A percentile compares a stretch with the other conserved stretches of the same genome.
These are phyloP conservation scores for Auricularia cornea DNA, from an alignment of 768 basidiomycete species.

Conservation along the genomic window DNA sequence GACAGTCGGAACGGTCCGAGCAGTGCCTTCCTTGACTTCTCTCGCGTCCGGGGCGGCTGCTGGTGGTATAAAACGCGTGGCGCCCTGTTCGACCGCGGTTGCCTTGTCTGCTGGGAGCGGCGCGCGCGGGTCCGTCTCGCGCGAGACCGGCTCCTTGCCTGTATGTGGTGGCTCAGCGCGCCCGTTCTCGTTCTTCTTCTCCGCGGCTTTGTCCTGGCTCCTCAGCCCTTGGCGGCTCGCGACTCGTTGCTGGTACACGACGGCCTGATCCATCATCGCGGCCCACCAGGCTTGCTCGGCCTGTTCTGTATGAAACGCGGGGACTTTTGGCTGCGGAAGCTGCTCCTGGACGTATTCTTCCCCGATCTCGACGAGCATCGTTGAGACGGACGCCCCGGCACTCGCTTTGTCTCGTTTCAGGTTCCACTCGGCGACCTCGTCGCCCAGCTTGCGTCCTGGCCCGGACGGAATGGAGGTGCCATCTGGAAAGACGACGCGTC, in stretches of 20 bases:
- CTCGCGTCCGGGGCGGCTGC: background rate
- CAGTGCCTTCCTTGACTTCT: background rate
- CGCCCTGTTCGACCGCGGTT: too few species aligned
- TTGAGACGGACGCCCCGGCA: background rate
- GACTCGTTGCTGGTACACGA: background rate
- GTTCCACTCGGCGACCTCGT: background rate
- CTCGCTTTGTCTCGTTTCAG: background rate
- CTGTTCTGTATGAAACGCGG: background rate
- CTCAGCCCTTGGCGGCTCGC: background rate
- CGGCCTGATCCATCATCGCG: background rate
- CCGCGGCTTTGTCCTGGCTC: background rate
- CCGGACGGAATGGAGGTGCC: background rate
- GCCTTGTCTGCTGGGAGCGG: background rate
- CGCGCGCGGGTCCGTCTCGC: too few species aligned
- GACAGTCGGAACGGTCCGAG: background rate
- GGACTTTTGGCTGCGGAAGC: background rate
- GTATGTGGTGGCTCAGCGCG: too few species aligned
- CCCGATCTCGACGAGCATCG: background rate
- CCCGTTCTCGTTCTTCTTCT: background rate
- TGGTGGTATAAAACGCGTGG: too few species aligned
- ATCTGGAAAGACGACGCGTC: background rate
- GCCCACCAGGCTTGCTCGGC: background rate
- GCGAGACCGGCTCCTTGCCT: too few species aligned
- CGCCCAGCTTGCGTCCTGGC: background rate
- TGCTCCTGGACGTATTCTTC: background rate